Conservation (phyloP, 192 early-diverging fungal species). For the Linnemannia schmuckeri region DNA sequence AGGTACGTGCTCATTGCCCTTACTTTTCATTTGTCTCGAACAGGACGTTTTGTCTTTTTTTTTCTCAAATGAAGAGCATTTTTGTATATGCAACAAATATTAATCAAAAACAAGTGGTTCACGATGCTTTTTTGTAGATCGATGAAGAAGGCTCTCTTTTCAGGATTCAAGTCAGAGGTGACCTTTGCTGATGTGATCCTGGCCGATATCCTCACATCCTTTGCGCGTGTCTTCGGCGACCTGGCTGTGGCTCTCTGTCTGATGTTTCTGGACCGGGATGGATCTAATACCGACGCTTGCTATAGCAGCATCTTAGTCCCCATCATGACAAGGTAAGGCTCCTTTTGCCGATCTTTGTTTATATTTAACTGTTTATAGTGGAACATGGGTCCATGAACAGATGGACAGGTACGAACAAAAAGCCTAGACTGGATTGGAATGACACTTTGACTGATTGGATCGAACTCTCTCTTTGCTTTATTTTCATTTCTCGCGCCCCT, state of each 20-base stretch:
- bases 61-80: background rate
- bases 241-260: conserved; percentile 76
- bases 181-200: conserved; percentile 86
- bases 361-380: background rate
- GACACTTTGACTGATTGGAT: background rate
- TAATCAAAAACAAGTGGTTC: background rate
- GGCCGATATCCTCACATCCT: conserved; percentile 96
- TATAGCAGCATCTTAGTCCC: conserved; percentile 68
- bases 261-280: conserved; percentile 60
- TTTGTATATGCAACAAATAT: background rate
- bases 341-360: background rate
- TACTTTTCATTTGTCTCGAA: background rate
- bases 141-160: conserved; percentile 62
- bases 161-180: conserved; percentile 66
- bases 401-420: background rate
- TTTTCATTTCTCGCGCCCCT: background rate
- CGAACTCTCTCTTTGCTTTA: background rate
- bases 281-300: conserved; percentile 52
- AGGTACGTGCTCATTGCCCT: conserved; percentile 48
- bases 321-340: conserved; percentile 76
- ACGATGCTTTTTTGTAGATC: conserved; percentile 51
- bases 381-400: background rate
- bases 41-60: background rate
- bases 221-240: conserved; percentile 91
- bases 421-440: background rate